These are phyloP conservation scores for Cryptosporidium tyzzeri DNA, from an alignment of 169 alveolate species.

Conservation along the genomic window DNA sequence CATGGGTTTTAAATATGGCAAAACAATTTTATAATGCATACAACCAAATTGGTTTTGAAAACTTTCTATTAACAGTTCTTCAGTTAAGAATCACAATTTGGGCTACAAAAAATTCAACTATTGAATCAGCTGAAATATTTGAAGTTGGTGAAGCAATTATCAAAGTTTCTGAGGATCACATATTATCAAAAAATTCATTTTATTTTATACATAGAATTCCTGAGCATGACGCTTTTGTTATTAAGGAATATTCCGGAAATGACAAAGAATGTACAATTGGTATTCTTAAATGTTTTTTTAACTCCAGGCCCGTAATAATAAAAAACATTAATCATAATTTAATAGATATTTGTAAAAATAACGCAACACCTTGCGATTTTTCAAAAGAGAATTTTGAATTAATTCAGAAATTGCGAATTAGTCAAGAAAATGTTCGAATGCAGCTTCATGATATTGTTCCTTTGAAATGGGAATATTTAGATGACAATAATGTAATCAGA, in stretches of 20 bases:
- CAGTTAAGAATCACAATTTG: slow-evolving; percentile 40
- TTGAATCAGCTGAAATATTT: not conserved
- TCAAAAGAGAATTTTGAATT: not conserved
- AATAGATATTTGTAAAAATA: not conserved
- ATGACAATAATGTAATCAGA: slow-evolving; percentile 77
- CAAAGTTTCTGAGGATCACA: slow-evolving; percentile 3
- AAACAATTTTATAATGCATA: slow-evolving; percentile 13
- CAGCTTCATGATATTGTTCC: slow-evolving; percentile 49
- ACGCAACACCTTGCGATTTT: not conserved
- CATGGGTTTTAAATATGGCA: slow-evolving; percentile 36
- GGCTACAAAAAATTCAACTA: not conserved
- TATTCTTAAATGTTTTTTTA: slow-evolving; percentile 22
- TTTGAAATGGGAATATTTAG: slow-evolving; percentile 81
- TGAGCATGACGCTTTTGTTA: slow-evolving; percentile 11
- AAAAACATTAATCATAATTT: not conserved
- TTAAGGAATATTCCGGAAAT: not conserved
- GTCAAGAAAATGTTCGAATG: slow-evolving; percentile 35
- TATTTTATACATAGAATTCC: slow-evolving; percentile 30
- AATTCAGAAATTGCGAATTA: not conserved
- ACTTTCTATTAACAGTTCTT: slow-evolving; percentile 31
- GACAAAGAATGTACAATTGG: slow-evolving; percentile 48
- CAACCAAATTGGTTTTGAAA: not conserved
- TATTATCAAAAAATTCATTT: slow-evolving; percentile 38
- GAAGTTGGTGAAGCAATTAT: slow-evolving; percentile 43
- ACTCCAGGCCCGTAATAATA: slow-evolving; percentile 5